phyloP scores from a whole-genome alignment of 1,284 basidiomycete genomes.

The Wallemia mellicola region DNA sequence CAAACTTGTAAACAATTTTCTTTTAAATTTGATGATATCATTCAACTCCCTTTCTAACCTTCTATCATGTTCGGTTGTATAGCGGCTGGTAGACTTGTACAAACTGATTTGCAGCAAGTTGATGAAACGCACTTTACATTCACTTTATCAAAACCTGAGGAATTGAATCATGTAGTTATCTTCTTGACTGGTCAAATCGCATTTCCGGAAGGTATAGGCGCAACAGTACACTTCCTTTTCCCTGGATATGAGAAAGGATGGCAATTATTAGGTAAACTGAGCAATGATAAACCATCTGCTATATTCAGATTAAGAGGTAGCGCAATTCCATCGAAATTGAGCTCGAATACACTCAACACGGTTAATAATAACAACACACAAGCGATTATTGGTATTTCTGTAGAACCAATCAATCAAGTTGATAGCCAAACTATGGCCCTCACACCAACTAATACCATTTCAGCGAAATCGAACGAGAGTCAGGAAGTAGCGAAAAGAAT shows the following conservation, averaged over 20 bases:
- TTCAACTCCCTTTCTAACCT: background rate
- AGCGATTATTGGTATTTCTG: slow-evolving; percentile 27
- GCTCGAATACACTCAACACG: background rate
- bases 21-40: background rate
- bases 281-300: slow-evolving; percentile 67
- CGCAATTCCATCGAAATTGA: slow-evolving; percentile 14
- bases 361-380: background rate
- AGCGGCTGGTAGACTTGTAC: slow-evolving; percentile 17
- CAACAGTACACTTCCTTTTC: slow-evolving; percentile 67
- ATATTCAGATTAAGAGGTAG: slow-evolving; percentile 56
- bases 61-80: slow-evolving; percentile 17
- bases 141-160: slow-evolving; percentile 37
- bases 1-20: background rate
- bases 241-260: slow-evolving; percentile 43
- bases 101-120: slow-evolving; percentile 18
- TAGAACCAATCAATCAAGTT: slow-evolving; percentile 33
- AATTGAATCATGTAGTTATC: slow-evolving; percentile 66
- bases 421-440: slow-evolving; percentile 22
- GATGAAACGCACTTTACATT: slow-evolving; percentile 65
- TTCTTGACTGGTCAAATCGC: slow-evolving; percentile 36
- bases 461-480: slow-evolving; percentile 10
- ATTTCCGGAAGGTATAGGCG: slow-evolving; percentile 25
- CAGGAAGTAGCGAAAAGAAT: slow-evolving; percentile 15
- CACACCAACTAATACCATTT: slow-evolving; percentile 18
- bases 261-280: slow-evolving; percentile 63